Percentiles rank a stretch among this genome's conserved stretches.
Evolutionary conservation across 305 asterid species (phyloP).

Genomic region (Galium porrigens): DNA sequence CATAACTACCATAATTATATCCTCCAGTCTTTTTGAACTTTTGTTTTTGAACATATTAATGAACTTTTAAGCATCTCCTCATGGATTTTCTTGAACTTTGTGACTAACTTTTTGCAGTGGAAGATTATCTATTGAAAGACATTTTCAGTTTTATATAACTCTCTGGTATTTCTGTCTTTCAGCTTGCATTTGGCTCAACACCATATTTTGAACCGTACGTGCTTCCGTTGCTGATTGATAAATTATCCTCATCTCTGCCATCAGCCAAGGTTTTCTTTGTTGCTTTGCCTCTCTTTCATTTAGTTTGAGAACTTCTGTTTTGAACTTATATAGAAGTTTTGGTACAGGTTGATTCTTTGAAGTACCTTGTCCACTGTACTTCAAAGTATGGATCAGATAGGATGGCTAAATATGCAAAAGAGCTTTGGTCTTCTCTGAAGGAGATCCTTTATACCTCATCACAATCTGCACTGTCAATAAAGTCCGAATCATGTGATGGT

Average conservation of each 20-base stretch:
- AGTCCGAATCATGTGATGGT: slow-evolving; percentile 34
- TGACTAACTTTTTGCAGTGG: not conserved
- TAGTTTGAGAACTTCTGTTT: slow-evolving; percentile 2
- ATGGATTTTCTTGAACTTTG: not conserved
- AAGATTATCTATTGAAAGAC: not conserved
- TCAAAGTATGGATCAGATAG: slow-evolving; percentile 60
- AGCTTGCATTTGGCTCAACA: slow-evolving; percentile 82
- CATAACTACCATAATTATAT: not conserved
- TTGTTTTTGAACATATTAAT: not conserved
- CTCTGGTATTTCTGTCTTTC: slow-evolving; percentile 25
- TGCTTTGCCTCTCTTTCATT: slow-evolving; percentile 7
- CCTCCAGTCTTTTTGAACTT: not conserved
- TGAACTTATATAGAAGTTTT: slow-evolving; percentile 16
- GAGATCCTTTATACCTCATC: slow-evolving; percentile 48
- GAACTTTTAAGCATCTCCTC: not conserved
- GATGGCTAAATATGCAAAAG: slow-evolving; percentile 43
- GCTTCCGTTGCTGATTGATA: slow-evolving; percentile 72
- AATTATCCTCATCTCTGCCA: slow-evolving; percentile 70
- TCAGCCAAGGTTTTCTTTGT: slow-evolving; percentile 60
- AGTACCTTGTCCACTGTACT: slow-evolving; percentile 59
- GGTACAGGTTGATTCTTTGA: slow-evolving; percentile 73
- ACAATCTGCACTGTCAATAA: slow-evolving; percentile 34
- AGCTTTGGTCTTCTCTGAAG: slow-evolving; percentile 71
- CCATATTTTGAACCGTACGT: slow-evolving; percentile 69
- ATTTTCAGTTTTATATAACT: slow-evolving; percentile 10